phyloP scores from a whole-genome alignment of 352 stramenopile genomes.

The Phytopythium helicoides region DNA sequence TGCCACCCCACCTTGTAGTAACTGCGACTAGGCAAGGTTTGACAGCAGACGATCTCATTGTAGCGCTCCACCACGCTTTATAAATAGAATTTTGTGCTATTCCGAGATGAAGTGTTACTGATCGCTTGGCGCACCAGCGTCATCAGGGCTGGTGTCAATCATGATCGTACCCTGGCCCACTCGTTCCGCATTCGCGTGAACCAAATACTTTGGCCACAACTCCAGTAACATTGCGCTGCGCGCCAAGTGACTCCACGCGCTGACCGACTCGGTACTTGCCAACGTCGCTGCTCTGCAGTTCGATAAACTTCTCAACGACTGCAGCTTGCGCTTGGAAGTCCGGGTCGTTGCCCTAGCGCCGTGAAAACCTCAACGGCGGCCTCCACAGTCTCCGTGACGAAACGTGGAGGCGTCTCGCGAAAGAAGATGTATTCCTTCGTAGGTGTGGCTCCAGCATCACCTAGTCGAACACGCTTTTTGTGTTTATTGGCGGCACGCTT shows the following conservation, averaged over 20 bases:
- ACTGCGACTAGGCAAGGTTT: too few relatives aligned
- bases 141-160: slow-evolving; percentile 52
- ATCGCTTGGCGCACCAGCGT: not conserved
- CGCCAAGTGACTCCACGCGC: slow-evolving; percentile 44
- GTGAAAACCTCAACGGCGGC: slow-evolving; percentile 50
- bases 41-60: too few relatives aligned
- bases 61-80: too few relatives aligned
- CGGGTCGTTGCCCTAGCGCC: slow-evolving; percentile 46
- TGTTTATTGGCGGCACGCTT: slow-evolving; percentile 44
- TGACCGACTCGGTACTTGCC: slow-evolving; percentile 73
- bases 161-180: slow-evolving; percentile 66
- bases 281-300: slow-evolving; percentile 76
- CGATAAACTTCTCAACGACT: slow-evolving; percentile 57
- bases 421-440: slow-evolving; percentile 87
- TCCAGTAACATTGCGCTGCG: slow-evolving; percentile 51
- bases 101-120: not conserved
- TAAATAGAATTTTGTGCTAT: not conserved
- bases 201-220: slow-evolving; percentile 73
- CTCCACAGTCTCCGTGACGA: slow-evolving; percentile 77
- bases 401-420: slow-evolving; percentile 72
- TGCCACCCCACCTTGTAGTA: too few relatives aligned
- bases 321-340: slow-evolving; percentile 37
- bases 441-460: slow-evolving; percentile 50
- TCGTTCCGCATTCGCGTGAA: slow-evolving; percentile 62
- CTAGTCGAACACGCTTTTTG: slow-evolving; percentile 57